These are phyloP conservation scores for Brasenia schreberi DNA, from an alignment of 164 flowering plant genomes.

Conservation along the genomic window DNA sequence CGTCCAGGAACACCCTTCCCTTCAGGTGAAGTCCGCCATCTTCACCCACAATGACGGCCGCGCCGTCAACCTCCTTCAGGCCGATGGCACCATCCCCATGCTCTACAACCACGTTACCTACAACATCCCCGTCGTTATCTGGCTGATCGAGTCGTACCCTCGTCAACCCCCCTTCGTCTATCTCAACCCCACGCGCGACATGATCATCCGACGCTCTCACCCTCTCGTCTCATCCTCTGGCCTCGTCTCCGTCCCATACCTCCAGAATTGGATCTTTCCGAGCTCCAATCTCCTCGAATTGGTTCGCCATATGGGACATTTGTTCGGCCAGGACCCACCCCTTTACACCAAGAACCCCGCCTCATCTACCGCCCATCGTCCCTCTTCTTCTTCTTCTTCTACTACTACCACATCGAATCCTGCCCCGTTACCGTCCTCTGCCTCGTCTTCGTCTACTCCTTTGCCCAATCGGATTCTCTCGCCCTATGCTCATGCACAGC, in stretches of 20 bases:
- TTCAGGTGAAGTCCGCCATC: slow-evolving; percentile 61
- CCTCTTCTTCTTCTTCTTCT: neutral
- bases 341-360: slow-evolving; percentile 34
- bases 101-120: slow-evolving; percentile 46
- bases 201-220: slow-evolving; percentile 80
- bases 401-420: neutral
- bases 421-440: neutral
- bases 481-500: slow-evolving; percentile 8
- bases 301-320: slow-evolving; percentile 24
- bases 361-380: neutral
- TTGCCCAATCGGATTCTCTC: slow-evolving; percentile 15
- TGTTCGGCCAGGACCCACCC: slow-evolving; percentile 69
- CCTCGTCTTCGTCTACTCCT: neutral
- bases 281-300: slow-evolving; percentile 69
- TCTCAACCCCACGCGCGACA: slow-evolving; percentile 77
- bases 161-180: slow-evolving; percentile 67
- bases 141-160: slow-evolving; percentile 85
- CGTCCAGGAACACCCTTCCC: slow-evolving; percentile 39
- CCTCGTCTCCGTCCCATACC: slow-evolving; percentile 46
- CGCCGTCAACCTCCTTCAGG: slow-evolving; percentile 70
- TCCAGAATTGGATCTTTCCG: slow-evolving; percentile 77
- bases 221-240: slow-evolving; percentile 68
- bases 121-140: slow-evolving; percentile 74
- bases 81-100: slow-evolving; percentile 83
- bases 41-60: slow-evolving; percentile 92